These are phyloP conservation scores for Suillus variegatus DNA, from an alignment of 768 basidiomycete genomes.

Conservation along the genomic window DNA sequence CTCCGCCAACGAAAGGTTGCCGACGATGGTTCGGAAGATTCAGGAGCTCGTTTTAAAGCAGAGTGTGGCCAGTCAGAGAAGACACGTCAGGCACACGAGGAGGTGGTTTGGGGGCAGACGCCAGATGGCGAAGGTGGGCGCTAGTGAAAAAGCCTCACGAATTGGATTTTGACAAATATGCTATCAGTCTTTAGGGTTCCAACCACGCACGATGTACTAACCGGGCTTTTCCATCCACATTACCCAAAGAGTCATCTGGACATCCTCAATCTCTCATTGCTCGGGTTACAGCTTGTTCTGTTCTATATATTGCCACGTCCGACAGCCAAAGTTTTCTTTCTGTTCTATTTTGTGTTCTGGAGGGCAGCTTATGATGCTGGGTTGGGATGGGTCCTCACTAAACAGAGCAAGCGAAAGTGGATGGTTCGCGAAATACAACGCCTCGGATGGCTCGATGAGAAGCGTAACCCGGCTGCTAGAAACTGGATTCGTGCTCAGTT, in stretches of 20 bases:
- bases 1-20: conserved; percentile 25
- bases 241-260: conserved; percentile 91
- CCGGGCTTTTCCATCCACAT: conserved; percentile 78
- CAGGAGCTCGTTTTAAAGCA: background rate
- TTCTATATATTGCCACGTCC: conserved; percentile 66
- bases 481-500: conserved; percentile 88
- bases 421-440: conserved; percentile 80
- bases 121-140: conserved; percentile 72
- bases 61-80: conserved; percentile 17
- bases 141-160: conserved; percentile 4
- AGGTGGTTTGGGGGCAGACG: conserved; percentile 89
- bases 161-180: conserved; percentile 11
- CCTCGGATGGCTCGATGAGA: conserved; percentile 86
- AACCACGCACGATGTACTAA: conserved; percentile 88
- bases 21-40: background rate
- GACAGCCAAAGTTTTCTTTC: conserved; percentile 67
- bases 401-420: conserved; percentile 95
- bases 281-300: conserved; percentile 75
- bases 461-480: conserved; percentile 60
- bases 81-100: conserved; percentile 32
- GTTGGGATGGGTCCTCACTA: conserved; percentile 90
- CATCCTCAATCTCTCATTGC: conserved; percentile 76
- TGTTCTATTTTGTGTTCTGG: conserved; percentile 93
- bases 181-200: conserved; percentile 86
- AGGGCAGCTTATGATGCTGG: conserved; percentile 89